Evolutionary conservation across 2,329 filamentous ascomycete species (phyloP), one percentile per base, ranked within the genome.

Genomic region (Talaromyces sp.): DNA sequence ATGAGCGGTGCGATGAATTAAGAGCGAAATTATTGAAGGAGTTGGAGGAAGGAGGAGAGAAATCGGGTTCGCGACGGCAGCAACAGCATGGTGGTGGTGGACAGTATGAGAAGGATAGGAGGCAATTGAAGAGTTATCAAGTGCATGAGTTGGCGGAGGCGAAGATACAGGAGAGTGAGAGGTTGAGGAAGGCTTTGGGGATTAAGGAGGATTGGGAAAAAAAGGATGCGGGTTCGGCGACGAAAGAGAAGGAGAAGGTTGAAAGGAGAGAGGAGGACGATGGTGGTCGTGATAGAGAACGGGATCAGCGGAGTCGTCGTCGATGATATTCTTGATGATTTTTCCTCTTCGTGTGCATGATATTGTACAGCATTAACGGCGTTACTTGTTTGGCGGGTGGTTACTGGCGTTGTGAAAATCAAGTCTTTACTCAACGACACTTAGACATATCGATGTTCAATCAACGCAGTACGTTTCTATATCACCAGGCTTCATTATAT

Each of bases 71-170:
- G 22, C 65, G 68, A 70, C 67, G 62, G 73, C 61, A 61, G 39
- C 56, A 56, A n/a, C 37, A 68, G 39, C 73, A 72, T 31, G 27
- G 27, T 31, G 27, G 27, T 7, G 27, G 63, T 50, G 39, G 57
- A 9, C 49, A 62, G 31, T 50, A 45, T 17, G 65, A 56, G 5
- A 70, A 68, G 67, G 73, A 74, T 67, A 69, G 75, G 74, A 80
- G 66, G 73, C 85, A 86, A 10, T 84, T 98, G 69, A 99, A 98
- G 80, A 85, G 89, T 69, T 93, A 98, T 79, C 92, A 98, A 79
- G 93, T 98, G 22, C 95, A 99, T 81, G 95, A 98, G 80, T 85
- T 97, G 76, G 95, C 95, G 19, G 91, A 95, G 73, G 95, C 94
- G 67, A 99, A 99, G 85, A 94, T 96, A 70, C 90, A 92, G 76